Percentiles rank a stretch among this genome's conserved stretches.
Evolutionary conservation across 768 basidiomycete genomes (phyloP).

Genomic region (Antrodiella citrinella): DNA sequence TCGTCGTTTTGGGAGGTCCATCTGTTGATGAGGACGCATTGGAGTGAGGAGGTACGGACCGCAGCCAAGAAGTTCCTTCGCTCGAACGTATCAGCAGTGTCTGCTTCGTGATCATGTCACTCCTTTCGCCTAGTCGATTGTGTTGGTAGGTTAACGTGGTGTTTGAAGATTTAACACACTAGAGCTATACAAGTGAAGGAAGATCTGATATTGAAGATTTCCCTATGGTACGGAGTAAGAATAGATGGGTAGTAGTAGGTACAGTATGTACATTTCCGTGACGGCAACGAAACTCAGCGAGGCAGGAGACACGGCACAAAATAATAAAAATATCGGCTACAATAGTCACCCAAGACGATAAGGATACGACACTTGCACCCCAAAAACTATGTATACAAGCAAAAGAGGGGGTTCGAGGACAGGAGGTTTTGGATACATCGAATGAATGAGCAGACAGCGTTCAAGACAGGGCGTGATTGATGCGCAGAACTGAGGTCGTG

Average conservation of each 20-base stretch:
- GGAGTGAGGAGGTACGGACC: slow-evolving; percentile 58
- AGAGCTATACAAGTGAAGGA: no score
- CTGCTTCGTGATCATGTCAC: no score
- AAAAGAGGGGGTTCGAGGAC: neutral
- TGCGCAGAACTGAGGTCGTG: no score
- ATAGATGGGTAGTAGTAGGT: no score
- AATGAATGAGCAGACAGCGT: no score
- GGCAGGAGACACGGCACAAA: neutral
- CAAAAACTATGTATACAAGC: neutral
- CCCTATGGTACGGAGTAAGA: neutral
- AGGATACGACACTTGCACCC: neutral
- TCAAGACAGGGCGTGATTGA: no score
- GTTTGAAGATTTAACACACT: no score
- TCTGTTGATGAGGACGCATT: slow-evolving; percentile 49
- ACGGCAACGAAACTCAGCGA: neutral
- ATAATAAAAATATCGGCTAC: neutral
- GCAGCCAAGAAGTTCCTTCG: no score
- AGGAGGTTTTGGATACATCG: neutral
- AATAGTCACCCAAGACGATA: neutral
- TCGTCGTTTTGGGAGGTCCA: slow-evolving; percentile 84
- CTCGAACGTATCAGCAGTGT: no score
- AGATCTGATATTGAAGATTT: no score
- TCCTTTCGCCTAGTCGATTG: no score
- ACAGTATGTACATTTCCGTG: neutral
- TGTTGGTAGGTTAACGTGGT: no score